Evolutionary conservation across 2,329 filamentous ascomycete species (phyloP).

Genomic region (Clonostachys byssicola): DNA sequence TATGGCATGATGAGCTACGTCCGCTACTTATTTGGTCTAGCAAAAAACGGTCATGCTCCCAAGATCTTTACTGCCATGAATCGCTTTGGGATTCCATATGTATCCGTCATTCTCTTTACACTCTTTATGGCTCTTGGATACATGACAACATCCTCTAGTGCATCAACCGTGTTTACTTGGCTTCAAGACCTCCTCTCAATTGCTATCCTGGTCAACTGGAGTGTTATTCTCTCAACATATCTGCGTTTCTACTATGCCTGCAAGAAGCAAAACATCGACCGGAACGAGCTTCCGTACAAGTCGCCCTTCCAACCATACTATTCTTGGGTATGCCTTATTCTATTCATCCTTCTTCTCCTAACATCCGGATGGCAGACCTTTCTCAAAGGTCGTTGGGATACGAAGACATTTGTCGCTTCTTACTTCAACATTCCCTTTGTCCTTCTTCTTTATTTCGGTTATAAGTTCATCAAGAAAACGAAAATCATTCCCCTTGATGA

Average conservation of each 20-base stretch:
- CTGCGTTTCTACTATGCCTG: conserved; percentile 55
- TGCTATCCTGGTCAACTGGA: conserved; percentile 56
- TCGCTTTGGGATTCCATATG: conserved; percentile 56
- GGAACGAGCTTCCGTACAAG: conserved; percentile 61
- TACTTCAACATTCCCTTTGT: conserved; percentile 71
- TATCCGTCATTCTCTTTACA: conserved; percentile 47
- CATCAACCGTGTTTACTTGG: conserved; percentile 64
- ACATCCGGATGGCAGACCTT: conserved; percentile 73
- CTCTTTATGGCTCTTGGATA: conserved; percentile 63
- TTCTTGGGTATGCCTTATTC: conserved; percentile 59
- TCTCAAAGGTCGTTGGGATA: conserved; percentile 44
- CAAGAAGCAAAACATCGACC: conserved; percentile 45
- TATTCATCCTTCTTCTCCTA: conserved; percentile 61
- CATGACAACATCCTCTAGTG: conserved; percentile 61
- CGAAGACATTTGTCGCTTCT: conserved; percentile 55
- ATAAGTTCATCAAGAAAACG: conserved; percentile 63
- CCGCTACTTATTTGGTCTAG: conserved; percentile 66
- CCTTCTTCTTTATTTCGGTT: conserved; percentile 52
- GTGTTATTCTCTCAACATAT: conserved; percentile 53
- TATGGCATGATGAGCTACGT: conserved; percentile 63
- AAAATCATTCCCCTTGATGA: conserved; percentile 30
- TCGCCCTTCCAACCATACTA: conserved; percentile 63
- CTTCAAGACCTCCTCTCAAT: conserved; percentile 67
- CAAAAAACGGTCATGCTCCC: conserved; percentile 63
- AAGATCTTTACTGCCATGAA: conserved; percentile 54